Conservation (phyloP, 2,329 filamentous ascomycete species). For the Ceratocystis destructans region DNA sequence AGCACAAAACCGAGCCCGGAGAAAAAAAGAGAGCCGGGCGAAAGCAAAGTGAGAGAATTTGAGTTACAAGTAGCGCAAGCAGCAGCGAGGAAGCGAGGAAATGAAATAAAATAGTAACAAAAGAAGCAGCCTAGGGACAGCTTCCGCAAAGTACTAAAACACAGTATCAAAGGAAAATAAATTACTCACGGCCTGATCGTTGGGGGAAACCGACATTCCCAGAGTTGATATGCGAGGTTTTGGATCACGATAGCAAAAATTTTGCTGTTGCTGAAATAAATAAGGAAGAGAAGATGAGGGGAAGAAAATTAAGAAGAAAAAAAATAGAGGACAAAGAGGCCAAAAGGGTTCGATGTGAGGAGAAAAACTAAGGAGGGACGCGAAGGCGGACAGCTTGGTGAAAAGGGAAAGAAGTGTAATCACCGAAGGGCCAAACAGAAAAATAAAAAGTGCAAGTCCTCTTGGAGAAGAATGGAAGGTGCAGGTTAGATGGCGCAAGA, state of each 20-base stretch:
- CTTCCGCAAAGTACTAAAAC: too few species aligned
- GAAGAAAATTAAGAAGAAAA: not conserved
- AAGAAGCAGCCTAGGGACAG: not conserved
- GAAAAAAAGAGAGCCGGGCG: not conserved
- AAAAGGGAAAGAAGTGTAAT: constrained; percentile 3
- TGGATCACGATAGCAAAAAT: not conserved
- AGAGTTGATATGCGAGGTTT: not conserved
- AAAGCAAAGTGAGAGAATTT: not conserved
- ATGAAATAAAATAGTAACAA: not conserved
- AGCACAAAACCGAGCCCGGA: not conserved
- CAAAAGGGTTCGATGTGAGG: not conserved
- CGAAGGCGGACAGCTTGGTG: not conserved
- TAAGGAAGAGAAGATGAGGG: not conserved
- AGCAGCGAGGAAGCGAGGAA: not conserved
- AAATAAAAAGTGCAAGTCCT: not conserved
- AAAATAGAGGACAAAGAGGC: not conserved
- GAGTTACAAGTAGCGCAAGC: not conserved
- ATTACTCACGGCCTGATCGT: constrained; percentile 1
- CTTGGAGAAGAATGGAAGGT: constrained; percentile 1
- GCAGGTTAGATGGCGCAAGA: constrained; percentile 1
- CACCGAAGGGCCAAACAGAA: not conserved
- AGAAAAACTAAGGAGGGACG: not conserved
- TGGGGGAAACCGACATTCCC: constrained; percentile 3
- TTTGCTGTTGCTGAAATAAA: not conserved
- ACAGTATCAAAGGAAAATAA: not conserved